A percentile compares a stretch with the other conserved stretches of the same genome.
Evolutionary conservation across 768 basidiomycete species (phyloP).

Genomic region (Cystobasidium ongulense): DNA sequence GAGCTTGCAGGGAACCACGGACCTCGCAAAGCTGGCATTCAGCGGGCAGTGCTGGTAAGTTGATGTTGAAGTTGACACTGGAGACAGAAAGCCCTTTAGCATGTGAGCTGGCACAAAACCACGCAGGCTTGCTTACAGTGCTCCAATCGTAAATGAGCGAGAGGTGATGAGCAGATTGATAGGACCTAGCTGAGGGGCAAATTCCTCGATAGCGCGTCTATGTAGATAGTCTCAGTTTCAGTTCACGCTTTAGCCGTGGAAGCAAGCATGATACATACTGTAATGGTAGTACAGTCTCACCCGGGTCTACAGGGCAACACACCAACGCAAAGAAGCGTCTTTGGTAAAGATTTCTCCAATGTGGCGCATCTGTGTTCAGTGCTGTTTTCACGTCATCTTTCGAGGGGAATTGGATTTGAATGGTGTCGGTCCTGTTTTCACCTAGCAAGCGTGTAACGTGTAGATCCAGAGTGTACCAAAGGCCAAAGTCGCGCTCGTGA

Average conservation of each 20-base stretch:
- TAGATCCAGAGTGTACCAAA: not conserved
- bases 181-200: conserved; percentile 12
- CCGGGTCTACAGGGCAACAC: conserved; percentile 2
- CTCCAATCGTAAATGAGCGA: not conserved
- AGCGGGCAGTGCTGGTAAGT: not conserved
- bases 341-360: conserved; percentile 7
- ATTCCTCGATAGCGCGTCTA: conserved; percentile 15
- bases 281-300: not conserved
- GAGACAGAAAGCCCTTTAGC: not conserved
- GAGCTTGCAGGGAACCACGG: not conserved
- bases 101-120: not conserved
- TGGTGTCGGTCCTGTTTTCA: not conserved
- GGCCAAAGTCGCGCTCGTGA: not conserved
- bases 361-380: not conserved
- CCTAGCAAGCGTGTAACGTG: not conserved
- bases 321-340: not conserved
- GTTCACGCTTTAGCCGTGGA: not conserved
- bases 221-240: not conserved
- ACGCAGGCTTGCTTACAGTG: not conserved
- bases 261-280: not conserved
- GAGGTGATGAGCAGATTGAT: conserved; percentile 5
- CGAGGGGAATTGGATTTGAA: not conserved
- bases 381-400: not conserved
- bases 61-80: conserved; percentile 5
- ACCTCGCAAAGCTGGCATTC: not conserved